Evolutionary conservation across 2,329 filamentous ascomycete species (phyloP).

Genomic region (Neodidymelliopsis sp.): DNA sequence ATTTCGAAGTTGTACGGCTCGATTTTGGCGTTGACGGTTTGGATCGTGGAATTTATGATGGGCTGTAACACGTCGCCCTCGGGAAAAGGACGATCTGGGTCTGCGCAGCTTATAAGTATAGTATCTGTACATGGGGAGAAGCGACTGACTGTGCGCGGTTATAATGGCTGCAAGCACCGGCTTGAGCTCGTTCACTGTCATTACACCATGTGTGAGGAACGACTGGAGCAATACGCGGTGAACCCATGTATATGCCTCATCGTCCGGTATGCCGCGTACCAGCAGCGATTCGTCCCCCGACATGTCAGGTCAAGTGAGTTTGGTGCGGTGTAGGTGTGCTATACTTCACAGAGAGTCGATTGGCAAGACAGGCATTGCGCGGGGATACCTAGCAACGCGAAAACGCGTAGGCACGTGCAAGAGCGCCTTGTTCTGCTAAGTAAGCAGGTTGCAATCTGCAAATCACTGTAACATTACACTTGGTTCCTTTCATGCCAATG

Average conservation of each 20-base stretch:
- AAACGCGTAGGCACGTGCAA: slow-evolving; percentile 30
- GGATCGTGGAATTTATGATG: slow-evolving; percentile 73
- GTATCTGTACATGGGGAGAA: background rate
- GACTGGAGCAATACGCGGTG: slow-evolving; percentile 93
- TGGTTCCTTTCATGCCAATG: too few species aligned
- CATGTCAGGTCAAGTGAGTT: slow-evolving; percentile 1
- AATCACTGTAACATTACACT: too few species aligned
- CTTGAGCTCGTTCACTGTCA: slow-evolving; percentile 78
- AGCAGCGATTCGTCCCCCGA: slow-evolving; percentile 14
- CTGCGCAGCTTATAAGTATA: slow-evolving; percentile 15
- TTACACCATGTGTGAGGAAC: slow-evolving; percentile 77
- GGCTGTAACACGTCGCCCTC: slow-evolving; percentile 69
- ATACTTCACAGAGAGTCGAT: background rate
- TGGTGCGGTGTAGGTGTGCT: background rate
- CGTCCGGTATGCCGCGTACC: slow-evolving; percentile 18
- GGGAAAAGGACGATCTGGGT: slow-evolving; percentile 56
- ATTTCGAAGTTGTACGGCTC: slow-evolving; percentile 89
- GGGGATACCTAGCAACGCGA: slow-evolving; percentile 23
- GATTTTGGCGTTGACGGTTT: slow-evolving; percentile 73
- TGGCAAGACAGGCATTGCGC: slow-evolving; percentile 2
- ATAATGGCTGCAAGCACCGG: slow-evolving; percentile 78
- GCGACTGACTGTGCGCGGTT: slow-evolving; percentile 61
- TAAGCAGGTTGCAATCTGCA: too few species aligned
- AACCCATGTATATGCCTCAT: slow-evolving; percentile 55
- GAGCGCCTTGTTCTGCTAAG: too few species aligned